phyloP scores from a whole-genome alignment of 331 rosid species.

The Malus hybrid region DNA sequence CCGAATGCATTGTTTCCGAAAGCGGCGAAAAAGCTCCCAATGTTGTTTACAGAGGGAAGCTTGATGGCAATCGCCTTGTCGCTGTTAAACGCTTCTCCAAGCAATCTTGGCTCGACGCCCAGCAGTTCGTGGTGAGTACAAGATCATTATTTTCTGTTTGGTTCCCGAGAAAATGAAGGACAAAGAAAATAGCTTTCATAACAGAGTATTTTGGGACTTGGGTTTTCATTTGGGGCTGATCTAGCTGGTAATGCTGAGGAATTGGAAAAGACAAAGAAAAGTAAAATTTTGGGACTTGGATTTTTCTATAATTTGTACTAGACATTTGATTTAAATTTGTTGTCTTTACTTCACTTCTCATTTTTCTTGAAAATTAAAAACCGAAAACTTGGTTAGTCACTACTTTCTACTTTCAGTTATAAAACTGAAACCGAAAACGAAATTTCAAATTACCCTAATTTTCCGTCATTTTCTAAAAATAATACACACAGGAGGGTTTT shows the following conservation, averaged over 20 bases:
- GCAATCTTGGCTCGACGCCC: slow-evolving; percentile 78
- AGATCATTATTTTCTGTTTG: not conserved
- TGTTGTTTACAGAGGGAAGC: slow-evolving; percentile 64
- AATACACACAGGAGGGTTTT: not conserved
- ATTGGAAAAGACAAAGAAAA: not conserved
- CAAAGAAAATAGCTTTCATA: not conserved
- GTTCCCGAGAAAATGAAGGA: slow-evolving; percentile 6
- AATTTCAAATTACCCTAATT: too few relatives aligned
- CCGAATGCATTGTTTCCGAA: slow-evolving; percentile 62
- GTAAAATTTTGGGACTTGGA: not conserved
- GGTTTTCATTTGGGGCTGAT: not conserved
- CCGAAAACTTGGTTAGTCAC: not conserved
- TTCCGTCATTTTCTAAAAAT: too few relatives aligned
- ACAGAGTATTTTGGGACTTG: not conserved
- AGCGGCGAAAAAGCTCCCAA: slow-evolving; percentile 85
- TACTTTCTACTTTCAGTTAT: too few relatives aligned
- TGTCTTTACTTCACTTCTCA: not conserved
- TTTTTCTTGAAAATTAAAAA: not conserved
- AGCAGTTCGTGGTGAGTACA: slow-evolving; percentile 63
- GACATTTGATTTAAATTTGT: not conserved
- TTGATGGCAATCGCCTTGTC: slow-evolving; percentile 48
- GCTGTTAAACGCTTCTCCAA: slow-evolving; percentile 75
- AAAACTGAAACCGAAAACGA: too few relatives aligned
- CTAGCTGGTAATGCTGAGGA: not conserved
- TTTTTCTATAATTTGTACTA: not conserved